Base-by-base conservation (phyloP, 148 eudicot species). In the Camellia lanceoleosa region DNA sequence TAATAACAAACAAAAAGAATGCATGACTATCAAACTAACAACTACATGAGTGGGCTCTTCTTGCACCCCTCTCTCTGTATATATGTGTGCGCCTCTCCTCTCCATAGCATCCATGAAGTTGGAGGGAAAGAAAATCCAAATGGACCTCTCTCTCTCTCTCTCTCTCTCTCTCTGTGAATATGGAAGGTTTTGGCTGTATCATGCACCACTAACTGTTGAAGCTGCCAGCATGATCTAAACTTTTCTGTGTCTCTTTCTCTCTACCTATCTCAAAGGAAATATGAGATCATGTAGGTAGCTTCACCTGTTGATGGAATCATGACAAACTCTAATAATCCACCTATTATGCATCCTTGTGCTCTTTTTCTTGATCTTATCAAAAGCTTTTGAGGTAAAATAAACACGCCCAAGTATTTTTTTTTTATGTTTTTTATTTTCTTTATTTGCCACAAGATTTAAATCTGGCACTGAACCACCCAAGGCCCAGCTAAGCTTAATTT, bases 151-250 rank as follows among this genome's bases (percentile, higher is more conserved):
- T 67, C 77, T 60, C 58, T 51, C 44, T 54, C 61, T 19, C 71
- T 67, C 77, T 60, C 58, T 51, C 44, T 54, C 61, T 19, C 71
- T 65, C 73, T 78, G 49, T 66, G 20, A 11, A 38, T n/a, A 14
- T 23, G 59, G 63, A 44, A 3, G 52, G 52, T 49, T 49, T 49
- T 7, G 38, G 38, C 52, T 49, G 52, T 49, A 72, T 46, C 83
- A 83, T 80, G 89, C 18, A 78, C 88, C 89, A 84, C 38, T 77
- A 84, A 62, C 83, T 83, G 97, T 86, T 93, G 93, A 93, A 93
- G 94, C 97, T 93, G 97, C 97, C 97, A 93, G 94, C 97, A 85
- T 91, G 97, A 91, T 93, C 97, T 93, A 82, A 89, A 80, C 87
- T 89, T 85, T 75, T 80, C 70, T 64, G 3, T 71, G 43, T 44